Evolutionary conservation across 2,329 filamentous ascomycete genomes (phyloP), one percentile per base, ranked within the genome.

Genomic region (Colletotrichum cuscutae): DNA sequence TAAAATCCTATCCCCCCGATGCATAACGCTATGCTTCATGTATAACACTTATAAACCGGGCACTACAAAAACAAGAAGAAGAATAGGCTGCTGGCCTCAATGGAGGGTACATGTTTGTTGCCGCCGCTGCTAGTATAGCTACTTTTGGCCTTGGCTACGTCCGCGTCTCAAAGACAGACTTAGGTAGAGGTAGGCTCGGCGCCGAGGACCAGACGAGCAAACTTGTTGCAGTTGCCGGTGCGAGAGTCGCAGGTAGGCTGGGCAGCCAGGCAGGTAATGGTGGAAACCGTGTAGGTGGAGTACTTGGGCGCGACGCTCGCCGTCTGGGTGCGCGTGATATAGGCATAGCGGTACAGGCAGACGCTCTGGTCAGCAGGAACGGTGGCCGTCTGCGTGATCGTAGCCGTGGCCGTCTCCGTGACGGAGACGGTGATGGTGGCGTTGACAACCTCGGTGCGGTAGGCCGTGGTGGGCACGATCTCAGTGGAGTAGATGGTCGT

Each of bases 211-310:
- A 66, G 54, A 54, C 64, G 53, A 13, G 64, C 64, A 49, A 66
- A 66, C 54, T 66, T 59, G 35, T 66, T 66, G 64, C 54, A 66
- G 64, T 66, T 66, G 54, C 64, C 64, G 12, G 64, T 66, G 64
- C 64, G 64, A 35, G 64, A 66, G 64, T 66, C 64, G 37, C 64
- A 66, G 1, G 64, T 66, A 12, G 64, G 64, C 19, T 19, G 53
- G 12, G 64, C 64, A 19, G 53, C 37, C 2, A 66, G 35, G 35
- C 64, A 66, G 54, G 64, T 59, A 35, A 66, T 19, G 35, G 64
- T 66, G 3, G 64, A 66, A 11, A 66, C 53, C 7, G 64, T 66
- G 63, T 66, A 66, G 19, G 63, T 66, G 12, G 9, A 59, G 24
- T 66, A 59, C 32, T 13, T 57, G 26, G 63, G 63, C 3, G 63